These are phyloP conservation scores for Fraxinus ornus DNA, from an alignment of 305 asterid genomes.

Conservation along the genomic window DNA sequence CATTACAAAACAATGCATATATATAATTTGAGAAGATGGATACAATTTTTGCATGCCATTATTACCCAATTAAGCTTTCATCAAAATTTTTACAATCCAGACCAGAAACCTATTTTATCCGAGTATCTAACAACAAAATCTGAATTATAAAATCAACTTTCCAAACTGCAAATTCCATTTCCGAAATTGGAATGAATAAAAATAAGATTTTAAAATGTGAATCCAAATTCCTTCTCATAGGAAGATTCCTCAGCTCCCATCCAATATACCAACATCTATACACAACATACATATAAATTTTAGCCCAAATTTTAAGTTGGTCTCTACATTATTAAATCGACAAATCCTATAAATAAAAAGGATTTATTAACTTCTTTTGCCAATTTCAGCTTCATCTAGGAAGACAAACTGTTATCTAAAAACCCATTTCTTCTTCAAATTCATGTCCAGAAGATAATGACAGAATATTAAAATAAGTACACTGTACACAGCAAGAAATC, in stretches of 20 bases:
- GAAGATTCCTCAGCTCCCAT: not conserved
- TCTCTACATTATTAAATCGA: not conserved
- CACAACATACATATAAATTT: not conserved
- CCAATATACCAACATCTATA: not conserved
- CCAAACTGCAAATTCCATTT: not conserved
- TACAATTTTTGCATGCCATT: not conserved
- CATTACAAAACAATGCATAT: not conserved
- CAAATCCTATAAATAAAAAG: not conserved
- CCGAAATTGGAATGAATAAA: not conserved
- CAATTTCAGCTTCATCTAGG: constrained; percentile 1
- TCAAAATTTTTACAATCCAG: not conserved
- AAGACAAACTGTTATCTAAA: not conserved
- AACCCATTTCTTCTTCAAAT: constrained; percentile 4
- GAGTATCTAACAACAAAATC: not conserved
- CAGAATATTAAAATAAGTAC: constrained; percentile 2
- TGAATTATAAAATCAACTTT: not conserved
- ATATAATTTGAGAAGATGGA: not conserved
- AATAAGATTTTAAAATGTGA: not conserved
- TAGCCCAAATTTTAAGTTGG: not conserved
- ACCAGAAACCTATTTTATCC: not conserved
- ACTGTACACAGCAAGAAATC: not conserved
- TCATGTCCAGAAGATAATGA: not conserved
- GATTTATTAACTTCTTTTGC: not conserved
- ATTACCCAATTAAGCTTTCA: not conserved
- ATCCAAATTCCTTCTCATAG: not conserved